Evolutionary conservation across 2,329 filamentous ascomycete species (phyloP), one percentile per base, ranked within the genome.

Genomic region (Hyphodiscus sp.): DNA sequence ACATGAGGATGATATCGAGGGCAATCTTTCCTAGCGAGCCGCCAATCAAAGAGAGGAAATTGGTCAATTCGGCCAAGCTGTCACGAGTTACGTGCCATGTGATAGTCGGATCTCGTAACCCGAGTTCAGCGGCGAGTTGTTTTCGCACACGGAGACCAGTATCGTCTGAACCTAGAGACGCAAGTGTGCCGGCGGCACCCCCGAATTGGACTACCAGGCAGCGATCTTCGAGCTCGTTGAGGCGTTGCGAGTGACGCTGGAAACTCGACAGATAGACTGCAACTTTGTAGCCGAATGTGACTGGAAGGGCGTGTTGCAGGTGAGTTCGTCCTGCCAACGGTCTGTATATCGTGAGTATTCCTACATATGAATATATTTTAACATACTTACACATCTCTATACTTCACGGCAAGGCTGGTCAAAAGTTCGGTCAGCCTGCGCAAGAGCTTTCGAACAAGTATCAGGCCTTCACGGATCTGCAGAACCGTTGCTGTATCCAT

Each of bases 41-140:
- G 2, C 78, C 78, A 2, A 81, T 63, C 1, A 81, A 69, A 0
- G 77, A 78, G 1, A 82, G 71, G 53, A 75, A 76, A 52, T 78
- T 80, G 13, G 74, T 63, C 5, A 79, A 72, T 63, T 82, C 78
- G 1, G 78, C 77, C 1, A 81, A 66, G 0, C 70, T 74, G 58
- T 82, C 79, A 7, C 79, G 70, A 1, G 76, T 76, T 11, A 79
- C 77, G 55, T 82, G 78, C 79, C 78, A 81, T 1, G 78, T 81
- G 43, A 82, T 79, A 0, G 72, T 66, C 1, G 78, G 77, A 51
- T 81, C 72, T 0, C 61, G 55, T 0, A 82, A 62, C 0, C 69
- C 71, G 1, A 81, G 65, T 38, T 78, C 75, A 8, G 66, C 62
- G 0, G 79, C 79, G 45, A 82, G 67, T 2, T 71, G 69, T 45